A percentile compares a stretch with the other conserved stretches of the same genome.
Conservation (phyloP, 768 basidiomycete species). For the Rhizopogon vesiculosus region DNA sequence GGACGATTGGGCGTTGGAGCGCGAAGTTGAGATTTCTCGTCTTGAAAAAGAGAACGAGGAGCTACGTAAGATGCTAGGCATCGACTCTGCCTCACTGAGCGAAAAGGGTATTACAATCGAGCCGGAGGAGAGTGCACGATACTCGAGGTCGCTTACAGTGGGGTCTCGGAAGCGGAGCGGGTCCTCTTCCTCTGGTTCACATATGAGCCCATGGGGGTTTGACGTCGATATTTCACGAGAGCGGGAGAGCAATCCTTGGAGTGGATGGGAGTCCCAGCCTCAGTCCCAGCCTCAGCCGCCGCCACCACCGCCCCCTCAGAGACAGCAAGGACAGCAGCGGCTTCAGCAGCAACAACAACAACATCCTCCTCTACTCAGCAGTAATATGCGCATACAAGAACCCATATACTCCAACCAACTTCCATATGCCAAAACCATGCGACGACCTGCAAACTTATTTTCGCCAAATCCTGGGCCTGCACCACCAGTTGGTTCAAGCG, state of each 20-base stretch:
- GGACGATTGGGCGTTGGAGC: conserved; percentile 82
- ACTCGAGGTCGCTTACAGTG: conserved; percentile 17
- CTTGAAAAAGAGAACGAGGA: conserved; percentile 81
- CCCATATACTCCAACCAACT: conserved; percentile 17
- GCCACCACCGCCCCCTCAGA: conserved; percentile 18
- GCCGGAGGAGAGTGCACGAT: conserved; percentile 41
- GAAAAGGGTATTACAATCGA: conserved; percentile 45
- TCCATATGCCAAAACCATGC: conserved; percentile 16
- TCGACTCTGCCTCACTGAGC: conserved; percentile 54
- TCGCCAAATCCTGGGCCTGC: conserved; percentile 28
- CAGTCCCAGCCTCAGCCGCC: not conserved
- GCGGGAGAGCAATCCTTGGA: conserved; percentile 13
- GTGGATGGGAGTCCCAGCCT: conserved; percentile 18
- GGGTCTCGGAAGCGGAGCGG: conserved; percentile 21
- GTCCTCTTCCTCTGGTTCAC: conserved; percentile 17
- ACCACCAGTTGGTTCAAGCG: conserved; percentile 25
- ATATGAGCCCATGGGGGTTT: conserved; percentile 22
- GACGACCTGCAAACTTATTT: conserved; percentile 55
- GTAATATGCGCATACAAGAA: conserved; percentile 43
- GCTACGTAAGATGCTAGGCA: conserved; percentile 69
- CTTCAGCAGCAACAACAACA: conserved; percentile 13
- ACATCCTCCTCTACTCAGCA: conserved; percentile 34
- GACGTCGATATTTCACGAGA: conserved; percentile 27
- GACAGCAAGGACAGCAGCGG: conserved; percentile 26
- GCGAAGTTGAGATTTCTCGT: conserved; percentile 82